Conservation (phyloP, 139 green algal genomes). For the Closterium sp. region DNA sequence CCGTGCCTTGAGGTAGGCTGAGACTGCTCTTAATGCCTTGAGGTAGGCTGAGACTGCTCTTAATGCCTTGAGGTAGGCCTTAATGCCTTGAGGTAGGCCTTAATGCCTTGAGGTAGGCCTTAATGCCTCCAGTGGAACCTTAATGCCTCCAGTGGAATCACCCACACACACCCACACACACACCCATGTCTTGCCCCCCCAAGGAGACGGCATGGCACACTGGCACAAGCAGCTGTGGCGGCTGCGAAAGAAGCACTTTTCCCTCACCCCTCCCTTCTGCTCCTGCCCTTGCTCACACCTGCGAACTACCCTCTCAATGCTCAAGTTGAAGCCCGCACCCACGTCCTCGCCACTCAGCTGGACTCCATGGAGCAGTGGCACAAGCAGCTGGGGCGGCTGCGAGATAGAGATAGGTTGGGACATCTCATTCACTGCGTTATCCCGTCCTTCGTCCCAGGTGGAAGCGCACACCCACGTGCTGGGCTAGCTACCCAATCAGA, state of each 20-base stretch:
- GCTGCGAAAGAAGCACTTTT: slow-evolving; percentile 5
- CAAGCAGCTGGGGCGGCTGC: not conserved
- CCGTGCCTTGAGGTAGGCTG: no score
- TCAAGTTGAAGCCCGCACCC: not conserved
- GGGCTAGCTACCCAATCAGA: not conserved
- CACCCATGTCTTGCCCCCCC: not conserved
- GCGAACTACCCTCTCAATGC: not conserved
- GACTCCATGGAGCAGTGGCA: not conserved
- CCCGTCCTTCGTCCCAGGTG: not conserved
- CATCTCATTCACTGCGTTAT: no score
- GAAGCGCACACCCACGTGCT: not conserved
- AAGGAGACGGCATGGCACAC: not conserved
- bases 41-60: no score
- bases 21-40: no score
- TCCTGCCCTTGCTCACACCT: not conserved
- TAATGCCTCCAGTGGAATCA: no score
- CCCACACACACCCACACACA: no score
- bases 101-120: no score
- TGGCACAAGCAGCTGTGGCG: slow-evolving; percentile 1
- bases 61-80: no score
- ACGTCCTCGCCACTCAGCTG: not conserved
- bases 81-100: no score
- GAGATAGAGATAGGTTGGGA: no score
- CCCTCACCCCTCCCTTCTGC: not conserved
- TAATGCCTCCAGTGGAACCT: no score